Evolutionary conservation across 257 asterid species (phyloP), one percentile per base, ranked within the genome.

Genomic region (Ophiorrhiza pumila): DNA sequence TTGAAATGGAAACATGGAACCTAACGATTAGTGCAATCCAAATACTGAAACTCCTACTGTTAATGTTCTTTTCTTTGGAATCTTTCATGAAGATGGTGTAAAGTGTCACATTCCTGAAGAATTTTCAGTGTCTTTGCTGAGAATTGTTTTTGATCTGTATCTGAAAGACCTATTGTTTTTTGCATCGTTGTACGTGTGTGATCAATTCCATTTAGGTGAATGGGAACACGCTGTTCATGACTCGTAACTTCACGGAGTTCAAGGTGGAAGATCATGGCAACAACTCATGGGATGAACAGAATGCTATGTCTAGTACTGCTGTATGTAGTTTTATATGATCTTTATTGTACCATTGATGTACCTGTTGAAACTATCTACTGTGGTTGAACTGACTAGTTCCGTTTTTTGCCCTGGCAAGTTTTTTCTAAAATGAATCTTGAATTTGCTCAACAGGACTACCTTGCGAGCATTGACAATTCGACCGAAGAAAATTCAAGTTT

Each of bases 161-260:
- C 32, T 27, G 64, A 58, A 56, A 70, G 56, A 71, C 29, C 13
- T n/a, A 42, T 50, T n/a, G 35, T n/a, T 69, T 41, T 46, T 35
- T 18, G 7, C 25, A 41, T 53, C 46, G 29, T 14, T 35, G 25
- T 42, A 8, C 32, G 58, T 49, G 41, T 55, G 61, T 43, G 34
- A 35, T 22, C 27, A 22, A 47, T 68, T 50, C 4, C 63, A 35
- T 58, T 37, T 78, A 95, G 99, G 99, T 95, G 77, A 95, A 95
- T 74, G 98, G 99, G 71, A 87, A 95, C 80, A 91, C 97, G 20
- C 73, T 85, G 49, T 94, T 79, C 79, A 90, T 90, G 96, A 92
- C 92, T 35, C 85, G 96, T 47, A 87, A 79, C 83, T 95, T 95
- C 80, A 89, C 89, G 88, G 90, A 87, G 75, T 95, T 95, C 85